These are phyloP conservation scores for Bertia moriformis DNA, from an alignment of 2,329 filamentous ascomycete genomes.

Conservation along the genomic window DNA sequence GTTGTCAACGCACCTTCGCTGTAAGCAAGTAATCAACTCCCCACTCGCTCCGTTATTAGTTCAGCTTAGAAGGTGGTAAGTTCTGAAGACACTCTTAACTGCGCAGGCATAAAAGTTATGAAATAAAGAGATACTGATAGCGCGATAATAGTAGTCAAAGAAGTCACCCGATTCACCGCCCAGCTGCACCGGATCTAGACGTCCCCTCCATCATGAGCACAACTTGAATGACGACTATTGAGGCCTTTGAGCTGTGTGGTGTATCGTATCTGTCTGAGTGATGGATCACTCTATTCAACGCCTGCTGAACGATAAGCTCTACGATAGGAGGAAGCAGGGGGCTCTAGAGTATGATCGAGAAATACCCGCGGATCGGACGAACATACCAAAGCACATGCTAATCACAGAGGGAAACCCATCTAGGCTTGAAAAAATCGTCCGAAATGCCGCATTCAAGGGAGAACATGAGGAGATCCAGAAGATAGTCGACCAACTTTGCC, in stretches of 20 bases:
- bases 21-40: no score
- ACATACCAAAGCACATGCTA: no score
- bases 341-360: conserved; percentile 67
- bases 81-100: no score
- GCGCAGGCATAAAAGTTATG: no score
- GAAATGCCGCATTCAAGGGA: conserved; percentile 62
- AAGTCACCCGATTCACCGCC: neutral
- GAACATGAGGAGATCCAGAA: conserved; percentile 70
- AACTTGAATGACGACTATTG: neutral
- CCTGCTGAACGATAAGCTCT: conserved; percentile 91
- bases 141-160: no score
- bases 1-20: neutral
- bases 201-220: neutral
- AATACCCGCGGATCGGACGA: neutral
- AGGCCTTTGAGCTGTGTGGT: no score
- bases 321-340: conserved; percentile 92
- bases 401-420: neutral
- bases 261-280: conserved; percentile 6
- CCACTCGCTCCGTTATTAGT: no score
- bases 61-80: no score
- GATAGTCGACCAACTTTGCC: conserved; percentile 89
- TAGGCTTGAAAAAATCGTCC: conserved; percentile 80
- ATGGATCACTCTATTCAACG: conserved; percentile 89
- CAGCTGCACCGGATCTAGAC: neutral
- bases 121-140: no score